Percentiles rank a stretch among this genome's conserved stretches.
These are phyloP conservation scores for Coniella lustricola DNA, from an alignment of 2,329 filamentous ascomycete genomes.

Conservation along the genomic window DNA sequence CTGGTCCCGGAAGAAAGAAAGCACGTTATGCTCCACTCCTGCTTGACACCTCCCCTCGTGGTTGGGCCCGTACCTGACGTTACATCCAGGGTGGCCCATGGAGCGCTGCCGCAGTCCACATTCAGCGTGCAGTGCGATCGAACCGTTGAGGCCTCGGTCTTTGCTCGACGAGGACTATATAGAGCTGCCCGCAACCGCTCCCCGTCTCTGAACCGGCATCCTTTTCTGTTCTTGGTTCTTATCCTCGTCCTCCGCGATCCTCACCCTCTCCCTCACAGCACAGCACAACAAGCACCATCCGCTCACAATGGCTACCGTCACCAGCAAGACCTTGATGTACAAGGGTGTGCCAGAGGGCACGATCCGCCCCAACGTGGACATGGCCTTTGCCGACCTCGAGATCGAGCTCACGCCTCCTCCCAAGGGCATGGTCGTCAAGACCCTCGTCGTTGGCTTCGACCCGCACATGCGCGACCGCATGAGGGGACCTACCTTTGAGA, in stretches of 20 bases:
- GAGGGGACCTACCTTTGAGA: constrained; percentile 12
- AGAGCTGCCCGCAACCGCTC: too few relatives aligned
- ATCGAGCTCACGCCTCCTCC: constrained; percentile 12
- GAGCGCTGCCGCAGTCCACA: too few relatives aligned
- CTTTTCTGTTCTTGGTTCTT: too few relatives aligned
- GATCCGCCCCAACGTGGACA: constrained; percentile 10
- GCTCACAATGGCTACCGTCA: constrained; percentile 6
- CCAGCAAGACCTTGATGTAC: constrained; percentile 11
- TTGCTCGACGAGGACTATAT: too few relatives aligned
- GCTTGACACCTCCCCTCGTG: too few relatives aligned
- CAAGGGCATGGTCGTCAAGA: constrained; percentile 13
- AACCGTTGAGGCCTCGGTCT: too few relatives aligned
- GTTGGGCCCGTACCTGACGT: too few relatives aligned
- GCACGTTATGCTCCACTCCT: too few relatives aligned
- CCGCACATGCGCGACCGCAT: constrained; percentile 16
- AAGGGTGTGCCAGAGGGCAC: constrained; percentile 9
- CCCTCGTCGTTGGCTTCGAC: constrained; percentile 11
- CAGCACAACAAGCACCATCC: background rate
- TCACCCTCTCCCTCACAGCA: background rate
- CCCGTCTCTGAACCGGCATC: too few relatives aligned
- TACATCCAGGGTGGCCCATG: too few relatives aligned
- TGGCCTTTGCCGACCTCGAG: constrained; percentile 9
- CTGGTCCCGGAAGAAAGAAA: too few relatives aligned
- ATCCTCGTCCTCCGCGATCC: background rate
- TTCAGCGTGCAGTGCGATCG: too few relatives aligned